Percentiles rank a stretch among this genome's conserved stretches.
Conservation (phyloP, 495 filamentous ascomycete genomes). For the Chaetomium fimeti region DNA sequence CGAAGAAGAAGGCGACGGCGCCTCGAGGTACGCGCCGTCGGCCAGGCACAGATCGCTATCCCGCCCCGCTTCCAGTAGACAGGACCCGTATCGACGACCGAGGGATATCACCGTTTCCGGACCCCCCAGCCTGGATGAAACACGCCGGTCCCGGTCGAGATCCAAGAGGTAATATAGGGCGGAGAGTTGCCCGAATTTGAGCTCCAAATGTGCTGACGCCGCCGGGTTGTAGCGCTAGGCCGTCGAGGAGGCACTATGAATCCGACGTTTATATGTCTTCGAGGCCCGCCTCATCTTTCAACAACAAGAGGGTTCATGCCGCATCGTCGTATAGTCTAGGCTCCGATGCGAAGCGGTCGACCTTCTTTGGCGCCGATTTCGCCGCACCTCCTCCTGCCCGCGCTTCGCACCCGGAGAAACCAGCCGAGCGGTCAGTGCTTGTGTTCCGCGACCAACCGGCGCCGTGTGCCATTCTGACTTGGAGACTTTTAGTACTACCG, state of each 20-base stretch:
- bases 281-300: constrained; percentile 31
- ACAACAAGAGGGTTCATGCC: constrained; percentile 34
- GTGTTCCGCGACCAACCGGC: constrained; percentile 2
- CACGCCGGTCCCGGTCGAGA: constrained; percentile 35
- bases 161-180: constrained; percentile 39
- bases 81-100: constrained; percentile 34
- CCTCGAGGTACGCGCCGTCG: constrained; percentile 28
- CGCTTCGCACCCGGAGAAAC: constrained; percentile 32
- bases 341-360: constrained; percentile 41
- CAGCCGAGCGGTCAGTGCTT: constrained; percentile 38
- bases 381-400: constrained; percentile 35
- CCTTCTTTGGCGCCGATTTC: constrained; percentile 35
- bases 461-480: constrained; percentile 23
- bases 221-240: constrained; percentile 17
- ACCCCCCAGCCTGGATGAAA: constrained; percentile 34
- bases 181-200: background rate
- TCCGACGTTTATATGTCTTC: constrained; percentile 34
- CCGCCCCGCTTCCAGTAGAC: constrained; percentile 22
- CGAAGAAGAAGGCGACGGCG: constrained; percentile 24
- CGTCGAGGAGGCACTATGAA: constrained; percentile 41
- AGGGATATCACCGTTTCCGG: constrained; percentile 30
- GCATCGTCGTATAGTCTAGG: constrained; percentile 42
- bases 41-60: constrained; percentile 26
- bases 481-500: constrained; percentile 51
- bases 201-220: constrained; percentile 24